Evolutionary conservation across 805 yeast species (phyloP).

Genomic region (Jamesozyma lodderae): DNA sequence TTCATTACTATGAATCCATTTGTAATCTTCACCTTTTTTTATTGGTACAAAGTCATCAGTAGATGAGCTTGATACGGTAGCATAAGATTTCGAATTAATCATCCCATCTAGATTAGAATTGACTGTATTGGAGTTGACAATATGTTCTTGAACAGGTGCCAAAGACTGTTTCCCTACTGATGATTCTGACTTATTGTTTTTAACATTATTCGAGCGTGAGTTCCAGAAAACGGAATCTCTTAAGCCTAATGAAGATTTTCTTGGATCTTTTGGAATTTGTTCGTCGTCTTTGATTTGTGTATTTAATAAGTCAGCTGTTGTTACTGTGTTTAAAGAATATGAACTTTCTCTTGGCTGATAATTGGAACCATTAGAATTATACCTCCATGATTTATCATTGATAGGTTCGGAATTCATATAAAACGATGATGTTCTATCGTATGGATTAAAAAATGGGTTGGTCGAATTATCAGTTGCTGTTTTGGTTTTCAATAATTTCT

Average conservation of each 20-base stretch:
- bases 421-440: constrained; percentile 26
- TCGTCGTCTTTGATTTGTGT: constrained; percentile 66
- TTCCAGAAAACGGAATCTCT: constrained; percentile 36
- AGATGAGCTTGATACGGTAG: constrained; percentile 18
- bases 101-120: neutral
- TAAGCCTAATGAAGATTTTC: constrained; percentile 33
- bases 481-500: constrained; percentile 26
- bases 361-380: constrained; percentile 16
- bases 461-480: constrained; percentile 17
- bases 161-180: constrained; percentile 2
- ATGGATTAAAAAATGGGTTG: constrained; percentile 20
- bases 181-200: neutral
- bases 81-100: constrained; percentile 3
- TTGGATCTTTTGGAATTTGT: constrained; percentile 35
- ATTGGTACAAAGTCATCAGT: constrained; percentile 29
- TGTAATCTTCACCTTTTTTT: constrained; percentile 25
- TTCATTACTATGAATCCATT: constrained; percentile 24
- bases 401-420: constrained; percentile 29
- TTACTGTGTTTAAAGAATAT: constrained; percentile 71
- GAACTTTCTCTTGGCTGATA: constrained; percentile 46
- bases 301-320: constrained; percentile 74
- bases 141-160: constrained; percentile 10
- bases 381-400: constrained; percentile 53
- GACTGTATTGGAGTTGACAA: neutral
- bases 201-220: neutral